These are phyloP conservation scores for Sclerotinia subarctica DNA, from an alignment of 2,329 filamentous ascomycete species.

Conservation along the genomic window DNA sequence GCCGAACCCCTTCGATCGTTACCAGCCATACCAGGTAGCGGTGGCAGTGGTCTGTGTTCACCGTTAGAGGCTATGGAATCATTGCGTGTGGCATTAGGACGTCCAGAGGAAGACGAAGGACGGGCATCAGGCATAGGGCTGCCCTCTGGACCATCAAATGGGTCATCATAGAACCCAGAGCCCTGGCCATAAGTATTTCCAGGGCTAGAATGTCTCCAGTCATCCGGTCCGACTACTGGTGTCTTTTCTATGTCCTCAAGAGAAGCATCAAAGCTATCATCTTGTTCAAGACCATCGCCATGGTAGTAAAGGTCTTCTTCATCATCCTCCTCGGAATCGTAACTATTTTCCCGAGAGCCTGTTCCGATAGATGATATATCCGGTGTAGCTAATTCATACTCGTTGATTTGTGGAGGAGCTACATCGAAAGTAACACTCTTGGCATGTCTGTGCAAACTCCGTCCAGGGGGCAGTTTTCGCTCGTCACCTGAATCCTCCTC, in stretches of 20 bases:
- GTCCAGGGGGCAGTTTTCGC: conserved; percentile 59
- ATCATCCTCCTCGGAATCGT: conserved; percentile 77
- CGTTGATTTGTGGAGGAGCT: conserved; percentile 89
- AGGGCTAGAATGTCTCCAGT: conserved; percentile 78
- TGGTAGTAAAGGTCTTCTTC: conserved; percentile 59
- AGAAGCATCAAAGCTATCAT: conserved; percentile 92
- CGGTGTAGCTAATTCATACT: conserved; percentile 97
- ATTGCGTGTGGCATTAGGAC: conserved; percentile 58
- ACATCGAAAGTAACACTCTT: conserved; percentile 98
- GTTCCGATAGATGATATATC: conserved; percentile 90
- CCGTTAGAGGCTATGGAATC: conserved; percentile 75
- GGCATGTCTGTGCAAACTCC: conserved; percentile 73
- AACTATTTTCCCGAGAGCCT: conserved; percentile 89
- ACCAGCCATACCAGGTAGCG: conserved; percentile 65
- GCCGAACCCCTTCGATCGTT: conserved; percentile 45
- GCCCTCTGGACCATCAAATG: conserved; percentile 60
- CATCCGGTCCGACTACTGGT: conserved; percentile 93
- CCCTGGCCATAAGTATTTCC: conserved; percentile 33
- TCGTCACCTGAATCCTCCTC: conserved; percentile 61
- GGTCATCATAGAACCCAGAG: conserved; percentile 50
- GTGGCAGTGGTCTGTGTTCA: conserved; percentile 81
- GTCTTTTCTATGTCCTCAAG: conserved; percentile 96
- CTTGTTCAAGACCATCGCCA: conserved; percentile 56
- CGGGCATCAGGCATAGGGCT: conserved; percentile 61
- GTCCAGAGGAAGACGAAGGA: conserved; percentile 39